phyloP scores from a whole-genome alignment of 1,284 basidiomycete species.

The Rhodotorula sp. region DNA sequence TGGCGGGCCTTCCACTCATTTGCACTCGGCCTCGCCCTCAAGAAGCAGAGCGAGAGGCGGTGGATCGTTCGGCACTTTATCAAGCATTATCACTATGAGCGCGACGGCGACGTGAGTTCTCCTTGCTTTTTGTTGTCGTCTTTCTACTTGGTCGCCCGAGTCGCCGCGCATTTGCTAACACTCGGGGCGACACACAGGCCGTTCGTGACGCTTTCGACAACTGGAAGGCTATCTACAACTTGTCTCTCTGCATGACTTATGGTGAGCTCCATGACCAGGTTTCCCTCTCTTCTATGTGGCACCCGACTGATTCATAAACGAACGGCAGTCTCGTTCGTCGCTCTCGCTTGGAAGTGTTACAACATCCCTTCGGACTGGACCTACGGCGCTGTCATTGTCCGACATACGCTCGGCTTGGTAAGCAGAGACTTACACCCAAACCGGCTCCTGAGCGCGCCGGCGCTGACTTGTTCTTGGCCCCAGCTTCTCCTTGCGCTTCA shows the following conservation, averaged over 20 bases:
- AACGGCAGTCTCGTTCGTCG: slow-evolving; percentile 64
- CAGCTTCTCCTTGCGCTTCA: slow-evolving; percentile 84
- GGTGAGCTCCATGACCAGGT: slow-evolving; percentile 43
- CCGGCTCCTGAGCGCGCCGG: not conserved
- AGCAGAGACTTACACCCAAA: slow-evolving; percentile 46
- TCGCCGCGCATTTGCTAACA: slow-evolving; percentile 32
- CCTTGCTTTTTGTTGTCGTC: not conserved
- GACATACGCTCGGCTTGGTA: slow-evolving; percentile 80
- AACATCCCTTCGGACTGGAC: slow-evolving; percentile 76
- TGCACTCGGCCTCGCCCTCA: slow-evolving; percentile 78
- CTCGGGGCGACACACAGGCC: slow-evolving; percentile 58
- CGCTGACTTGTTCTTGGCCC: slow-evolving; percentile 15
- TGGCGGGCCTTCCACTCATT: slow-evolving; percentile 90
- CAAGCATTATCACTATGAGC: slow-evolving; percentile 68
- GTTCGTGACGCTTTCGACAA: slow-evolving; percentile 88
- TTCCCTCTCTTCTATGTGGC: no score
- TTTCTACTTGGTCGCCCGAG: not conserved
- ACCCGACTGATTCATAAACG: no score
- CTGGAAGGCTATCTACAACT: slow-evolving; percentile 92
- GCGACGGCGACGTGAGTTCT: slow-evolving; percentile 22
- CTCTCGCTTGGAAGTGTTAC: slow-evolving; percentile 84
- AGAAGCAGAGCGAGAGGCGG: slow-evolving; percentile 78
- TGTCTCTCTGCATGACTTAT: slow-evolving; percentile 92
- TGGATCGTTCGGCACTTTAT: slow-evolving; percentile 91
- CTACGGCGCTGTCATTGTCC: slow-evolving; percentile 80